phyloP scores from a whole-genome alignment of 2,329 filamentous ascomycete genomes.

The Aspergillus fumigatus region DNA sequence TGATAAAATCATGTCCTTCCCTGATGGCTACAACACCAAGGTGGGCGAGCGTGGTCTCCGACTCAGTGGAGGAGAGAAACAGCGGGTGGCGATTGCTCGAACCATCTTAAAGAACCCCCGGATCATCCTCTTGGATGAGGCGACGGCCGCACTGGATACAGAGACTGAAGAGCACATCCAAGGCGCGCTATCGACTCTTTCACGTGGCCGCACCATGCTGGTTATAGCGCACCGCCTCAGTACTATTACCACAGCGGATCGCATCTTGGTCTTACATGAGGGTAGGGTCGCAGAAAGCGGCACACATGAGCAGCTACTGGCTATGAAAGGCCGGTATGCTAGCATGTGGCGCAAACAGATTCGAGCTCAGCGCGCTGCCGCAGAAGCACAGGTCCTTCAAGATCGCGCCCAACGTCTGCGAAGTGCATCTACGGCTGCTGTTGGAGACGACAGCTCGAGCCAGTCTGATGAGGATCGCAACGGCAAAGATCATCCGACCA shows the following conservation, averaged over 20 bases:
- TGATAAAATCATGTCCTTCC: conserved; percentile 84
- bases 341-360: conserved; percentile 91
- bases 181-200: conserved; percentile 74
- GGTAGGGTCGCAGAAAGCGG: conserved; percentile 75
- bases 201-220: conserved; percentile 81
- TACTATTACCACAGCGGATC: conserved; percentile 79
- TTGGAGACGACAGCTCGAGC: conserved; percentile 44
- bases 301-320: conserved; percentile 71
- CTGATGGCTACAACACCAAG: conserved; percentile 82
- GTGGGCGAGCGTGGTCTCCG: conserved; percentile 86
- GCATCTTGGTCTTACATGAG: conserved; percentile 72
- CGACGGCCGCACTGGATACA: conserved; percentile 84
- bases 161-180: conserved; percentile 94
- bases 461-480: conserved; percentile 46
- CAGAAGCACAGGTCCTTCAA: conserved; percentile 50
- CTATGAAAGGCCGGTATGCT: conserved; percentile 66
- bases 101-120: conserved; percentile 88
- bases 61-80: conserved; percentile 86
- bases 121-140: conserved; percentile 90
- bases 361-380: conserved; percentile 65
- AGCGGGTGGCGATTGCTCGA: conserved; percentile 86
- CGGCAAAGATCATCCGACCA: conserved; percentile 12
- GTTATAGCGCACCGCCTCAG: conserved; percentile 91
- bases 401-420: conserved; percentile 41
- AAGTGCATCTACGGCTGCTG: conserved; percentile 35